Base-by-base conservation (phyloP, 2,329 filamentous ascomycete species). In the Shiraia sp. region DNA sequence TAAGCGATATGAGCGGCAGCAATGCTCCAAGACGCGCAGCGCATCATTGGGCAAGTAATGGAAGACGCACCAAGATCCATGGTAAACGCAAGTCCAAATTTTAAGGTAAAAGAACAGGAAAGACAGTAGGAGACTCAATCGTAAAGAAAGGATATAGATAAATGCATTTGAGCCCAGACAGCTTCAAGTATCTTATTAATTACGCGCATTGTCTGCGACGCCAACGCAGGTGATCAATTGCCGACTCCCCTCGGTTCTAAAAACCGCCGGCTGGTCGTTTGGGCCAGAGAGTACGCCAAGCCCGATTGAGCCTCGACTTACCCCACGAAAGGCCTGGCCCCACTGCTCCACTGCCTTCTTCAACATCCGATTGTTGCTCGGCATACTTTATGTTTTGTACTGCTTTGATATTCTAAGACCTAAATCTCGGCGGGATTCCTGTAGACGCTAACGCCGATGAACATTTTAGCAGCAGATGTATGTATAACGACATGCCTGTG, bases 211-310 rank as follows among this genome's bases (percentile, higher is more conserved):
- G 13, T 32, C 45, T 32, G 40, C 47, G 41, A 49, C 56, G 38
- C 34, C 46, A 36, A 33, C 45, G 34, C 54, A 59, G 49, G 54
- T 60, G 56, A 60, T 55, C 41, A 51, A 57, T 60, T 60, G 49
- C 56, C 56, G 56, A 53, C 51, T 43, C 40, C 49, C 54, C 55
- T 58, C 55, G 56, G 56, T 34, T 42, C 43, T 42, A 24, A 22
- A 27, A 22, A 31, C 37, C 25, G 34, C 16, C 36, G 30, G 37
- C 24, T 15, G 27, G 12, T 31, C 16, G 23, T 31, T 16, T 10
- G 15, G 23, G 26, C 43, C 36, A 32, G 15, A 13, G 10, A 19
- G 28, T 24, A 38, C 51, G 37, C 53, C 25, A 36, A 39, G 10
- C 51, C 42, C 22, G 31, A 35, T 46, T 26, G 10, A n/a, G n/a